Conservation (phyloP, 352 stramenopile genomes). For the Pythium plurisporium region DNA sequence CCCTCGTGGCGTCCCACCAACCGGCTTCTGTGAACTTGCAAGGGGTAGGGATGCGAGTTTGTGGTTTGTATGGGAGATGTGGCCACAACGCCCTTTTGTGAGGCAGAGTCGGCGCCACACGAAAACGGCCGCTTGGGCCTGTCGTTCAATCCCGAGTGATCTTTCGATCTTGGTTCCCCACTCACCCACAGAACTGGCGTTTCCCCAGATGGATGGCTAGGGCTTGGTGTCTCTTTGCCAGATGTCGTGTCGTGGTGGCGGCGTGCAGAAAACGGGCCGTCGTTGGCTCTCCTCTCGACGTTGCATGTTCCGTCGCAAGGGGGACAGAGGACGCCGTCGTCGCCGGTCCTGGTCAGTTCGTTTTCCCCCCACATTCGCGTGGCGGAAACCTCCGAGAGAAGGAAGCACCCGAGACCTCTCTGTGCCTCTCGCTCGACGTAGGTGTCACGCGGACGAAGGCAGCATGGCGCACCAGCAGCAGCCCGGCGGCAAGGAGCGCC, state of each 20-base stretch:
- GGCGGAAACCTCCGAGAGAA: not conserved
- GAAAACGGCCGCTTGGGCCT: not conserved
- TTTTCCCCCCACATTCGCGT: slow-evolving; percentile 3
- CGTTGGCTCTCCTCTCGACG: no score
- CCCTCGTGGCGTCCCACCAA: not conserved
- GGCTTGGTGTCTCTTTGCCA: not conserved
- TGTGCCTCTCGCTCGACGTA: not conserved
- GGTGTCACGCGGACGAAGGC: not conserved
- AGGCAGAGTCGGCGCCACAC: not conserved
- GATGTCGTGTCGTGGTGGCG: not conserved
- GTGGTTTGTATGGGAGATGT: no score
- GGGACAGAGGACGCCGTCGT: not conserved
- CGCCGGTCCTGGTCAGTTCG: not conserved
- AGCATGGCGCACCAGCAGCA: not conserved
- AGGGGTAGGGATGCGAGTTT: not conserved
- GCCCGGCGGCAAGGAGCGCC: slow-evolving; percentile 33
- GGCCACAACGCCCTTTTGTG: no score
- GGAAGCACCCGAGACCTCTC: not conserved
- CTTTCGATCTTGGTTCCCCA: not conserved
- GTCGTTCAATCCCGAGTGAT: not conserved
- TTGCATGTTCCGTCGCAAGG: no score
- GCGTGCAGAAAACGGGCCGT: not conserved
- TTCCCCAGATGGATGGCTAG: not conserved
- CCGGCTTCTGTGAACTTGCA: slow-evolving; percentile 2
- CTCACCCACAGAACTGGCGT: not conserved